Evolutionary conservation across 139 green algal genomes (phyloP).

Genomic region (Chlamydomonas schloesseri): DNA sequence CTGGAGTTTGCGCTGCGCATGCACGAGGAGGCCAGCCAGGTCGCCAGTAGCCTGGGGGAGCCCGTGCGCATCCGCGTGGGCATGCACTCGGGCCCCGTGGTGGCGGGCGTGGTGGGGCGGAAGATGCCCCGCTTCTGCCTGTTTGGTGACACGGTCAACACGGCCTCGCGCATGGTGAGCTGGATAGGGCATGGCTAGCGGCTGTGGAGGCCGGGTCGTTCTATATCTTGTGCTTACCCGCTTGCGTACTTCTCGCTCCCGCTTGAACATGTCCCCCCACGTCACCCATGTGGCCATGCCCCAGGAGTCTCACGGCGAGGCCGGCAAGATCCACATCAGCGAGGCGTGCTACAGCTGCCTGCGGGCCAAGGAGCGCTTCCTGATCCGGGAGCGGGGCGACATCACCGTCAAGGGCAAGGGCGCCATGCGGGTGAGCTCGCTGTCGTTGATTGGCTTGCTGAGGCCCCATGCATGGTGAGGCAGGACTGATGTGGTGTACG

Average conservation of each 20-base stretch:
- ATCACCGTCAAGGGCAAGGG: slow-evolving; percentile 3
- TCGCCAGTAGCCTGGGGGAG: slow-evolving; percentile 23
- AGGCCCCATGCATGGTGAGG: no score
- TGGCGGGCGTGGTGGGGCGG: slow-evolving; percentile 54
- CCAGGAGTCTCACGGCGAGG: slow-evolving; percentile 25
- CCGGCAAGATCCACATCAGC: slow-evolving; percentile 30
- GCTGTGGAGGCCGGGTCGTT: no score
- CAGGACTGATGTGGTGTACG: no score
- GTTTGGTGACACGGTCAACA: slow-evolving; percentile 52
- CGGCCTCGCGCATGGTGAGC: neutral
- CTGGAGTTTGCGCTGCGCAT: slow-evolving; percentile 31
- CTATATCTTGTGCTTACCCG: no score
- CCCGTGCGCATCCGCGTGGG: slow-evolving; percentile 33
- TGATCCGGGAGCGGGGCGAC: slow-evolving; percentile 7
- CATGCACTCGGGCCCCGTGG: slow-evolving; percentile 40
- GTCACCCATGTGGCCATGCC: no score
- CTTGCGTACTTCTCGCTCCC: no score
- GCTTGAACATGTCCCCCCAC: no score
- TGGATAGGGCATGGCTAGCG: no score
- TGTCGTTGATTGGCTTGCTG: no score
- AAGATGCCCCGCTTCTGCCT: slow-evolving; percentile 56
- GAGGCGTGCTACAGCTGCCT: slow-evolving; percentile 3
- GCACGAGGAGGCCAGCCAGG: neutral
- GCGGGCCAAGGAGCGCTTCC: neutral
- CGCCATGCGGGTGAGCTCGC: no score